Percentiles rank a stretch among this genome's conserved stretches.
Conservation (phyloP, 495 filamentous ascomycete species). For the Astrothelium subdiscretum region DNA sequence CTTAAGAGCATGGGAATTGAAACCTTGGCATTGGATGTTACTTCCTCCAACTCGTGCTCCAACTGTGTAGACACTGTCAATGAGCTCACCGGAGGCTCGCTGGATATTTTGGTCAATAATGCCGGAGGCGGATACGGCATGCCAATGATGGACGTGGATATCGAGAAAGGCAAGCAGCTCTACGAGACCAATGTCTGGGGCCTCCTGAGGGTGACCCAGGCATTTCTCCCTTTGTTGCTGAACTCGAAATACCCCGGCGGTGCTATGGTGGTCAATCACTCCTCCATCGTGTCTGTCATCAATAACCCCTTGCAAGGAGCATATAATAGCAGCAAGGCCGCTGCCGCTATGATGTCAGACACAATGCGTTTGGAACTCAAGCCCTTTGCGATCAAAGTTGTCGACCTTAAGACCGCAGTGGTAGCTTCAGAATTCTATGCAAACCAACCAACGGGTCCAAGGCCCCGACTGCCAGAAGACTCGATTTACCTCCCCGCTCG, state of each 20-base stretch:
- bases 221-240: conserved; percentile 12
- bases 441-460: neutral
- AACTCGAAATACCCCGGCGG: conserved; percentile 6
- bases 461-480: neutral
- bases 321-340: conserved; percentile 29
- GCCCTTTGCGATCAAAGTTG: conserved; percentile 25
- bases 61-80: conserved; percentile 20
- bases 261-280: conserved; percentile 13
- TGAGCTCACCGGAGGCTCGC: conserved; percentile 21
- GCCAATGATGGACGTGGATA: conserved; percentile 9
- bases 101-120: conserved; percentile 28
- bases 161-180: conserved; percentile 9
- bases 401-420: conserved; percentile 18
- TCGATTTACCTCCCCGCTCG: conserved; percentile 12
- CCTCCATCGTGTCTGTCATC: conserved; percentile 4
- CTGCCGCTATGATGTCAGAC: conserved; percentile 20
- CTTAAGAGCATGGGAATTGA: conserved; percentile 32
- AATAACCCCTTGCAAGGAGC: conserved; percentile 5
- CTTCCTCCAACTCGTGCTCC: conserved; percentile 29
- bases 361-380: conserved; percentile 24
- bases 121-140: conserved; percentile 5
- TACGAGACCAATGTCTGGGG: conserved; percentile 19
- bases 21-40: conserved; percentile 40
- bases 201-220: conserved; percentile 11
- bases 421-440: conserved; percentile 7